Conservation (phyloP, 257 asterid genomes). For the Solanum chilense region DNA sequence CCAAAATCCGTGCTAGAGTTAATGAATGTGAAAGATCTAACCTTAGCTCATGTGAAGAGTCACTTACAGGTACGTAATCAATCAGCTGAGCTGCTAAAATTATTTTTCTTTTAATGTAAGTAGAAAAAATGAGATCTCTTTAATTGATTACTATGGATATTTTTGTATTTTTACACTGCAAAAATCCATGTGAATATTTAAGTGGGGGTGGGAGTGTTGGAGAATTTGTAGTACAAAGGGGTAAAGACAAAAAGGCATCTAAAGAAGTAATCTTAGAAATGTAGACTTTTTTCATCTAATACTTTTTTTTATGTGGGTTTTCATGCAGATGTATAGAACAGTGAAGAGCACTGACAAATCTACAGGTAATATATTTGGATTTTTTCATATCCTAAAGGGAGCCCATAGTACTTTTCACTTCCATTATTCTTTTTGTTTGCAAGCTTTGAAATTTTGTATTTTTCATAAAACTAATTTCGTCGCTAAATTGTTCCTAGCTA, state of each 20-base stretch:
- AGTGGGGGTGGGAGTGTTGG: not conserved
- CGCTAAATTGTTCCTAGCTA: not conserved
- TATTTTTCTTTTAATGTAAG: not conserved
- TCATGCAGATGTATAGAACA: constrained; percentile 95
- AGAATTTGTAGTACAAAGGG: constrained; percentile 17
- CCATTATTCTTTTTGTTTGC: constrained; percentile 25
- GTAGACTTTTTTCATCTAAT: constrained; percentile 14
- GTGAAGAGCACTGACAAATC: constrained; percentile 86
- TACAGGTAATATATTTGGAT: constrained; percentile 41
- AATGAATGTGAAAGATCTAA: constrained; percentile 92
- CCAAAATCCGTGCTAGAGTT: constrained; percentile 84
- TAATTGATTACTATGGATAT: not conserved
- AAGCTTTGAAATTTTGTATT: not conserved
- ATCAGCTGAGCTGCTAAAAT: too few relatives aligned
- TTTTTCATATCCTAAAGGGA: constrained; percentile 7
- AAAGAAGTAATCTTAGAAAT: constrained; percentile 13
- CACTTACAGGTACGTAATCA: constrained; percentile 60
- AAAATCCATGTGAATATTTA: not conserved
- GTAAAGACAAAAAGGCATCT: constrained; percentile 51
- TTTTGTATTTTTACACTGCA: not conserved
- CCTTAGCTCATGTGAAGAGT: constrained; percentile 91
- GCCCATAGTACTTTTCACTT: constrained; percentile 14
- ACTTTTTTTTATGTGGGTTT: constrained; percentile 12
- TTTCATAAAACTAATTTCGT: not conserved
- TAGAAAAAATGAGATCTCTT: not conserved